phyloP scores from a whole-genome alignment of 1,139 yeast genomes.

The Zhuliangozyma parablackwelliae region DNA sequence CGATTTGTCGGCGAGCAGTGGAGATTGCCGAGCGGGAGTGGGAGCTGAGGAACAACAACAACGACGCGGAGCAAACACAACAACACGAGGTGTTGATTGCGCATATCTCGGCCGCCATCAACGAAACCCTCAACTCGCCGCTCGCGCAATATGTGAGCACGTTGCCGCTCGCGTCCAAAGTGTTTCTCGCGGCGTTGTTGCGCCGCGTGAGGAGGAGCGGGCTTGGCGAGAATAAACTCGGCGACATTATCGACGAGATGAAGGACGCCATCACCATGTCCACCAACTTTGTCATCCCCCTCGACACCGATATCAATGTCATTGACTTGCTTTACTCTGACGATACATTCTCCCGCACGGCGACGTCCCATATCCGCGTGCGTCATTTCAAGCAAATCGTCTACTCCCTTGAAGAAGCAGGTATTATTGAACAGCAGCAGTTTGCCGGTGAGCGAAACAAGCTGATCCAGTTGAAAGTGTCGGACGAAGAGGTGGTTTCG shows the following conservation, averaged over 20 bases:
- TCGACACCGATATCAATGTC: conserved; percentile 4
- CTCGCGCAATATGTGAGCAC: conserved; percentile 52
- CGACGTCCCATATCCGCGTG: conserved; percentile 25
- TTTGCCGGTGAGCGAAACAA: conserved; percentile 65
- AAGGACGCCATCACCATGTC: conserved; percentile 28
- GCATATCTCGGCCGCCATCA: conserved; percentile 74
- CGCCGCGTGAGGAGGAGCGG: conserved; percentile 67
- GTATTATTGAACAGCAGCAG: conserved; percentile 65
- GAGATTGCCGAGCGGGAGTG: conserved; percentile 74
- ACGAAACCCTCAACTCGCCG: conserved; percentile 78
- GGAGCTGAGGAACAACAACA: not conserved
- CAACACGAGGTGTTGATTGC: conserved; percentile 61
- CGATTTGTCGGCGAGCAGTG: conserved; percentile 84
- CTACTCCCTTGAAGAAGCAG: conserved; percentile 71
- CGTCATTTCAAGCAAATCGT: conserved; percentile 49
- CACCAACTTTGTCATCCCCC: conserved; percentile 3
- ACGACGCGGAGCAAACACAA: conserved; percentile 7
- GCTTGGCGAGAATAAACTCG: conserved; percentile 63
- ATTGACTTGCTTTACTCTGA: conserved; percentile 9
- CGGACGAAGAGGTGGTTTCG: conserved; percentile 63
- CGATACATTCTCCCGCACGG: conserved; percentile 1
- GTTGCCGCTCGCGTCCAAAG: conserved; percentile 65
- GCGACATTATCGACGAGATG: conserved; percentile 78
- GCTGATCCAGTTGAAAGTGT: conserved; percentile 58
- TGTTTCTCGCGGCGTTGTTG: conserved; percentile 65